Percentiles rank a stretch among this genome's conserved stretches.
Evolutionary conservation across 2,329 filamentous ascomycete genomes (phyloP).

Genomic region (Alternaria gaisen): DNA sequence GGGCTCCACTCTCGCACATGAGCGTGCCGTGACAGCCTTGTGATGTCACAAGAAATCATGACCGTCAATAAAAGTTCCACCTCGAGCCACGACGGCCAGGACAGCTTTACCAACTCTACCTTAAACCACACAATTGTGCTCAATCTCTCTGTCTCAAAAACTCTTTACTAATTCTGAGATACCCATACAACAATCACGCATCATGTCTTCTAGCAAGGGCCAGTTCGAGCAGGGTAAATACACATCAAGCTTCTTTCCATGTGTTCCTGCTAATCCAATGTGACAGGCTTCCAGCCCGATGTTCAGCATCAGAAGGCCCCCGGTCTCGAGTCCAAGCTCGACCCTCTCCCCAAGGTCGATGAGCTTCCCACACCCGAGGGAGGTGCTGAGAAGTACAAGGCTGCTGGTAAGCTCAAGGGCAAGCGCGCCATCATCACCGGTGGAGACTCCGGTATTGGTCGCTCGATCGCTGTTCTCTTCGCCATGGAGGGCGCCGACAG

Average conservation of each 20-base stretch:
- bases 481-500: conserved; percentile 82
- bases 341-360: conserved; percentile 68
- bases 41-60: conserved; percentile 38
- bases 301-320: conserved; percentile 62
- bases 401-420: conserved; percentile 77
- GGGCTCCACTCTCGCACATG: conserved; percentile 27
- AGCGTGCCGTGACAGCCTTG: conserved; percentile 30
- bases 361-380: conserved; percentile 74
- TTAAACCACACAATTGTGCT: not conserved
- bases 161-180: not conserved
- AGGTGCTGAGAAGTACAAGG: conserved; percentile 74
- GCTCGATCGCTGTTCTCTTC: conserved; percentile 77
- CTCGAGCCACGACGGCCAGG: conserved; percentile 2
- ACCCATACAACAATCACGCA: conserved; percentile 56
- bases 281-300: conserved; percentile 58
- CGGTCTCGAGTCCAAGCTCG: conserved; percentile 65
- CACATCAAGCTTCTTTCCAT: not conserved
- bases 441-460: conserved; percentile 81
- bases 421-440: conserved; percentile 83
- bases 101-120: not conserved
- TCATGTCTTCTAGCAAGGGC: conserved; percentile 43
- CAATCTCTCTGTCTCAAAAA: not conserved
- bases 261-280: conserved; percentile 4
- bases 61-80: conserved; percentile 23
- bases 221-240: conserved; percentile 48